These are phyloP conservation scores for Leccinellum rugosiceps DNA, from an alignment of 768 basidiomycete genomes.

Conservation along the genomic window DNA sequence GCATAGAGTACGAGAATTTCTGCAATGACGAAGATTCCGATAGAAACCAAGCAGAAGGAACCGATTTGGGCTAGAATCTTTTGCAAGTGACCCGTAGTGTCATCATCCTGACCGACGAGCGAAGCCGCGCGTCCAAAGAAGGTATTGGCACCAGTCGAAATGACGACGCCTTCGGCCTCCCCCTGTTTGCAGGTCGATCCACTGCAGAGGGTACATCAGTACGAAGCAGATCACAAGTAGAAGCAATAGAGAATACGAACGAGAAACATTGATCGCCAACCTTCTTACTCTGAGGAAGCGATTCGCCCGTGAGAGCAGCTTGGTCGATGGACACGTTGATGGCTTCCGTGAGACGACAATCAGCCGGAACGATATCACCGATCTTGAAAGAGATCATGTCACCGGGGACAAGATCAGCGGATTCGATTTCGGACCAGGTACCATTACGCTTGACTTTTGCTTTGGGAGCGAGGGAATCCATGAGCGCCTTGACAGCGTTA, in stretches of 20 bases:
- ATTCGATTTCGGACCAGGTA: constrained; percentile 88
- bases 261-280: constrained; percentile 96
- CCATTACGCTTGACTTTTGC: constrained; percentile 89
- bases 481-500: constrained; percentile 98
- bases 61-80: constrained; percentile 98
- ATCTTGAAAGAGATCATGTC: constrained; percentile 99
- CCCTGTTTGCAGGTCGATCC: constrained; percentile 99
- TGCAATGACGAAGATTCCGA: constrained; percentile 92
- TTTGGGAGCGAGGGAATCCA: constrained; percentile 99
- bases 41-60: constrained; percentile 94
- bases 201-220: constrained; percentile 34
- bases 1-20: constrained; percentile 95
- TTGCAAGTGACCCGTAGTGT: constrained; percentile 97
- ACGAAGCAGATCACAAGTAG: background rate
- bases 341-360: constrained; percentile 94
- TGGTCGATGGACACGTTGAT: constrained; percentile 99
- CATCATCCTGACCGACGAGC: constrained; percentile 96
- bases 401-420: constrained; percentile 85
- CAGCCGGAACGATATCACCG: constrained; percentile 97
- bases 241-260: constrained; percentile 45
- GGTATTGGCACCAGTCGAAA: constrained; percentile 95
- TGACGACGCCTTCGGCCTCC: constrained; percentile 98
- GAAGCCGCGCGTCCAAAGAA: constrained; percentile 99
- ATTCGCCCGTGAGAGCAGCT: constrained; percentile 97
- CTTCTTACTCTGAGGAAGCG: constrained; percentile 91